phyloP scores from a whole-genome alignment of 306 rosid species.

The Pterocarpus macrocarpus region DNA sequence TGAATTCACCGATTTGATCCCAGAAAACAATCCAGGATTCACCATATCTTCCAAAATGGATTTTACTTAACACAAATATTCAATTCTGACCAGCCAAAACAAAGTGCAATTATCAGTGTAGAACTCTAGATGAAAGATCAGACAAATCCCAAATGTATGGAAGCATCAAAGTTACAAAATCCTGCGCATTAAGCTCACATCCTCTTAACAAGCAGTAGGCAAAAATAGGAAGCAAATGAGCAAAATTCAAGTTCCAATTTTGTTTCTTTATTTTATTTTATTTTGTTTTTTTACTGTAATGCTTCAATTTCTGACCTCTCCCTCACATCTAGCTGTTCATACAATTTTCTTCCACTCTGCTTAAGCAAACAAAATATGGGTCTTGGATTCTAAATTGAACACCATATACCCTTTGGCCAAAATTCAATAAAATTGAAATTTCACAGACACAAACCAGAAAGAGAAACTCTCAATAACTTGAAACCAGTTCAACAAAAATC shows the following conservation, averaged over 20 bases:
- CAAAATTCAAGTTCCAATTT: conserved; percentile 13
- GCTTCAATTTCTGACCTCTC: conserved; percentile 28
- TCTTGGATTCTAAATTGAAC: conserved; percentile 20
- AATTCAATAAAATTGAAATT: conserved; percentile 15
- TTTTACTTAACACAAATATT: conserved; percentile 44
- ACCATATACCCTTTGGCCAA: conserved; percentile 33
- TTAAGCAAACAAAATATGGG: conserved; percentile 2
- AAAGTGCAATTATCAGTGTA: conserved; percentile 35
- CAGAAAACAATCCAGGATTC: conserved; percentile 66
- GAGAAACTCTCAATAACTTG: neutral
- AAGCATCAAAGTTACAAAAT: conserved; percentile 24
- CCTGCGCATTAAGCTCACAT: neutral
- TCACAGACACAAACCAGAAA: conserved; percentile 27
- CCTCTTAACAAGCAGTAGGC: conserved; percentile 12
- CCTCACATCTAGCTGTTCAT: neutral
- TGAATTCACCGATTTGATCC: conserved; percentile 60
- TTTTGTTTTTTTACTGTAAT: conserved; percentile 3
- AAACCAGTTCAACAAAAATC: conserved; percentile 6
- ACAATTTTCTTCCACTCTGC: neutral
- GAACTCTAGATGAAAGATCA: conserved; percentile 22
- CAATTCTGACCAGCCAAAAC: conserved; percentile 27
- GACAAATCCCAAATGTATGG: conserved; percentile 29
- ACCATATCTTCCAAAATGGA: conserved; percentile 65
- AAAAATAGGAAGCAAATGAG: conserved; percentile 27
- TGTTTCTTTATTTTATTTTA: too few species aligned